A percentile compares a stretch with the other conserved stretches of the same genome.
These are phyloP conservation scores for Mucor saturninus DNA, from an alignment of 371 early-diverging fungal genomes.

Conservation along the genomic window DNA sequence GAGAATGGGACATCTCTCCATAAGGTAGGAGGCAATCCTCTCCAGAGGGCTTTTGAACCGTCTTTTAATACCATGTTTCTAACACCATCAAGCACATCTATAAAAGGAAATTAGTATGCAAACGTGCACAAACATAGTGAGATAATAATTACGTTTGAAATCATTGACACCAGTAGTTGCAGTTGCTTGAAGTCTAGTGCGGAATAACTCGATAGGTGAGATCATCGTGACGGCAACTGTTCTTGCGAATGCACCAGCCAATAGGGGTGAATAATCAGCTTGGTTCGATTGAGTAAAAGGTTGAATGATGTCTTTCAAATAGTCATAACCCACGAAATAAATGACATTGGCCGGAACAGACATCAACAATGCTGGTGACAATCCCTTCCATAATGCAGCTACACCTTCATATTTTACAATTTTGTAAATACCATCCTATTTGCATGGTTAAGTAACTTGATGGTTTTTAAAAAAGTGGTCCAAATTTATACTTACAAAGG, in stretches of 20 bases:
- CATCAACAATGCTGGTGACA: conserved; percentile 87
- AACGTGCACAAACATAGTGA: background rate
- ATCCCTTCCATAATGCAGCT: conserved; percentile 82
- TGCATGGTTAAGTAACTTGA: background rate
- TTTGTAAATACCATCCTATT: conserved; percentile 76
- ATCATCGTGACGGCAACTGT: conserved; percentile 80
- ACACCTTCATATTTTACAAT: conserved; percentile 84
- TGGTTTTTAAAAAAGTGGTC: background rate
- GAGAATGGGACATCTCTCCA: conserved; percentile 94
- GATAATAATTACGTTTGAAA: conserved; percentile 41
- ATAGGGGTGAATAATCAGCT: conserved; percentile 64
- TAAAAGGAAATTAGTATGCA: background rate
- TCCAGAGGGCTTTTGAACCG: conserved; percentile 77
- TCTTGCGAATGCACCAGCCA: conserved; percentile 83
- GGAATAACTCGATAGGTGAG: conserved; percentile 89
- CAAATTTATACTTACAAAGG: conserved; percentile 29
- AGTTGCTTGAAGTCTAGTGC: conserved; percentile 86
- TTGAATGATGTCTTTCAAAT: conserved; percentile 61
- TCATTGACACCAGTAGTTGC: conserved; percentile 42
- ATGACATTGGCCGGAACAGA: conserved; percentile 91
- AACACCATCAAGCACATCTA: conserved; percentile 66
- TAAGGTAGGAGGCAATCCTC: conserved; percentile 89
- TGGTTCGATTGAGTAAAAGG: conserved; percentile 4
- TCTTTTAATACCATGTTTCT: conserved; percentile 59
- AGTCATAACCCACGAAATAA: conserved; percentile 95